Evolutionary conservation across 2,329 filamentous ascomycete genomes (phyloP), one percentile per base, ranked within the genome.

Genomic region (Pezicula radicicola): DNA sequence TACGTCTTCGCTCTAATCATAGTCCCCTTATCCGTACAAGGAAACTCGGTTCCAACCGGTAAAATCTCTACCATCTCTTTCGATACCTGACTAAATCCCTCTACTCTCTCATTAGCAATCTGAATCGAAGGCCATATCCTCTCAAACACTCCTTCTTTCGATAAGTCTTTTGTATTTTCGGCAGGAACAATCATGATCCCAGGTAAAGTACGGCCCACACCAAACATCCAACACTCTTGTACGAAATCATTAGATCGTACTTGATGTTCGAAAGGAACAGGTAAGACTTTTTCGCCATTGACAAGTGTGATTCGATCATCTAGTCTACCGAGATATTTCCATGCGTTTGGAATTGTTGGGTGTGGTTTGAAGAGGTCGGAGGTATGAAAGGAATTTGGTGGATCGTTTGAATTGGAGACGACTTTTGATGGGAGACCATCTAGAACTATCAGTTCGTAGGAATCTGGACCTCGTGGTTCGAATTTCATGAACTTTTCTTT

Each of bases 161-260:
- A 59, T 47, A 79, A 63, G 0, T 68, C 53, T 0, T 61, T 60
- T 1, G 73, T 73, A 3, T 68, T 64, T 16, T 76, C 72, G 13
- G 73, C 70, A 25, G 75, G 73, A 27, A 84, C 67, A 13, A 85
- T 66, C 12, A 84, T 56, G 6, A 82, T 59, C 1, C 80, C 81
- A 0, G 78, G 77, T 25, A 76, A 70, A 0, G 73, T 70, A 42
- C 71, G 73, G 5, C 75, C 79, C 1, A 74, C 72, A 0, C 81
- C 81, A 54, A 84, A 83, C 0, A 82, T 74, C 3, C 82, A 68
- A 0, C 75, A 76, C 49, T 85, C 82, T 9, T 74, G 68, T 0
- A 85, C 78, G 0, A 75, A 65, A 4, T 71, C 67, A 45, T 78
- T 71, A 49, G 80, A 74, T 4, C 80, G 70, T 6, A 84, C 74